Evolutionary conservation across 75 land plant species (phyloP).

Genomic region (Chamaecyparis obtusa): DNA sequence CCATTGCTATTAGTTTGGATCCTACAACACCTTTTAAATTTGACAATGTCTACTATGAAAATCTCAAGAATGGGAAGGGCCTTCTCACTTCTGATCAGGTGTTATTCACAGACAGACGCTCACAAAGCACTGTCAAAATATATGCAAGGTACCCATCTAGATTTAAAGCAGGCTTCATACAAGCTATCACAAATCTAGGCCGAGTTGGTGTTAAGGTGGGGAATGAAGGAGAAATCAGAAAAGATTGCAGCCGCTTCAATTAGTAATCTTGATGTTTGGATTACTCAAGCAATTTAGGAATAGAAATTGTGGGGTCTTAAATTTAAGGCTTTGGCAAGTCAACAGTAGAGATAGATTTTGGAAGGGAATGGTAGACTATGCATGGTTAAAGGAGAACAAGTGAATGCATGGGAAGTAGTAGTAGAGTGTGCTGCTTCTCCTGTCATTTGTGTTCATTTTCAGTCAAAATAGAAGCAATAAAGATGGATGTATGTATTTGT

Average conservation of each 20-base stretch:
- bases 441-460: no score
- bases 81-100: constrained; percentile 66
- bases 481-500: no score
- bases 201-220: constrained; percentile 58
- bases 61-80: constrained; percentile 49
- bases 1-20: constrained; percentile 53
- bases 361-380: no score
- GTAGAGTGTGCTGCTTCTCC: no score
- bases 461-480: no score
- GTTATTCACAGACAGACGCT: constrained; percentile 37
- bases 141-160: constrained; percentile 34
- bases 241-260: constrained; percentile 56
- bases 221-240: constrained; percentile 50
- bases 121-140: constrained; percentile 30
- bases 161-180: constrained; percentile 39
- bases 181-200: constrained; percentile 51
- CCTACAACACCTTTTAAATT: constrained; percentile 50
- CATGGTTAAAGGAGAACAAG: no score
- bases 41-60: constrained; percentile 65
- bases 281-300: neutral
- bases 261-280: neutral
- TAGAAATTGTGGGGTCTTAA: no score
- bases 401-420: no score
- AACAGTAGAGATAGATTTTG: no score
- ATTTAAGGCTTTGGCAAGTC: no score